Conservation (phyloP, 2,329 filamentous ascomycete species). For the Cordyceps tenuipes region DNA sequence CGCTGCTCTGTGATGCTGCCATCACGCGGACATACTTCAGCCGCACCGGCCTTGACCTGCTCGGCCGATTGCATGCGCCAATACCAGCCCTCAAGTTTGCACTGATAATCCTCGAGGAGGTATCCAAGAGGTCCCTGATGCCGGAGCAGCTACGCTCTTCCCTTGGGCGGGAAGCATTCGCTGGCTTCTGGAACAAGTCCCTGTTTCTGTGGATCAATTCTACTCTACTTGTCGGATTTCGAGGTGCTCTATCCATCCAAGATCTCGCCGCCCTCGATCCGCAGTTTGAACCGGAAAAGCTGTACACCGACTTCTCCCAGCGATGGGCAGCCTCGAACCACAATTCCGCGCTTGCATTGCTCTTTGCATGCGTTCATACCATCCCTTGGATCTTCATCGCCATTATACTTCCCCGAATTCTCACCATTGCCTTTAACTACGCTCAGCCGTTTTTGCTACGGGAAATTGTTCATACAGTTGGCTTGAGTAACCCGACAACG, state of each 20-base stretch:
- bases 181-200: neutral
- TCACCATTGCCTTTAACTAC: neutral
- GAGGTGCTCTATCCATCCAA: neutral
- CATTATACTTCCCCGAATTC: neutral
- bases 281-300: neutral
- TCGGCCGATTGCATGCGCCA: neutral
- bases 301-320: neutral
- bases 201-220: constrained; percentile 2
- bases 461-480: neutral
- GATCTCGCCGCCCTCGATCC: neutral
- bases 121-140: neutral
- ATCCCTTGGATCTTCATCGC: neutral
- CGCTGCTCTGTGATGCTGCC: neutral
- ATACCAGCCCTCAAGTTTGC: neutral
- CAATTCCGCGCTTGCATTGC: too few relatives aligned
- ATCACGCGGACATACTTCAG: neutral
- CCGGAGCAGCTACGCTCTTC: neutral
- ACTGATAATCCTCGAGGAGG: neutral
- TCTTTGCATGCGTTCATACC: too few relatives aligned
- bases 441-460: neutral
- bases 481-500: neutral
- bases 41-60: neutral
- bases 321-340: neutral
- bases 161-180: neutral
- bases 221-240: neutral